These are phyloP conservation scores for Acidiella bohemica DNA, from an alignment of 495 filamentous ascomycete species.

Conservation along the genomic window DNA sequence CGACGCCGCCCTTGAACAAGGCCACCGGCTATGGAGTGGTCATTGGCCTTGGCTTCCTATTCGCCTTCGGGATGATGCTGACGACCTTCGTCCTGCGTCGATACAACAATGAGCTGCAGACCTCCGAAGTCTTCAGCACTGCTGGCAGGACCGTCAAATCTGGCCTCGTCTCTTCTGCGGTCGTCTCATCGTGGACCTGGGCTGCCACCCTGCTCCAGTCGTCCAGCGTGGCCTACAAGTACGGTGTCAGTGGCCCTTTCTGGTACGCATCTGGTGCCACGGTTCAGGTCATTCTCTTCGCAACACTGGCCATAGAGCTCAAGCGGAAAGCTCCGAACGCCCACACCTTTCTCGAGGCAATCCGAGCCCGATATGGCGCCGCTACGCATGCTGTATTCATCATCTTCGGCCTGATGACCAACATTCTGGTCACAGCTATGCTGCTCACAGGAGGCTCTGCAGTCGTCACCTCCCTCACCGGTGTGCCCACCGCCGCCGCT, in stretches of 20 bases:
- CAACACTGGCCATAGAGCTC: constrained; percentile 83
- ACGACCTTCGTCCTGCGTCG: constrained; percentile 31
- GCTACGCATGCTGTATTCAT: constrained; percentile 30
- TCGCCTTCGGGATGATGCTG: constrained; percentile 21
- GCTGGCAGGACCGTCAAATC: constrained; percentile 90
- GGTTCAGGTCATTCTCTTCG: constrained; percentile 76
- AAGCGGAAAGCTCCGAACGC: constrained; percentile 57
- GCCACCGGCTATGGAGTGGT: constrained; percentile 28
- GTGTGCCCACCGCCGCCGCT: constrained; percentile 73
- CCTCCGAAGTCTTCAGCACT: constrained; percentile 94
- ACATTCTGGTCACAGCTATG: constrained; percentile 64
- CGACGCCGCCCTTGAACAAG: constrained; percentile 12
- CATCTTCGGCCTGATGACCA: constrained; percentile 37
- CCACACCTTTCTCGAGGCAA: constrained; percentile 41
- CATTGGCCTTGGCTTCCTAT: constrained; percentile 27
- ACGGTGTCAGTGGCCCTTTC: constrained; percentile 86
- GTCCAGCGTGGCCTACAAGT: constrained; percentile 79
- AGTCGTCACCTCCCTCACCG: constrained; percentile 71
- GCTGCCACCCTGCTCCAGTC: constrained; percentile 70
- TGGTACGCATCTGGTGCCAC: constrained; percentile 69
- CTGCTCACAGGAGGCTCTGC: constrained; percentile 82
- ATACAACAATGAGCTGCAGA: constrained; percentile 90
- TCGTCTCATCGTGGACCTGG: constrained; percentile 95
- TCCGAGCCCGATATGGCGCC: constrained; percentile 40
- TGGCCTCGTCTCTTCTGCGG: constrained; percentile 86